A percentile compares a stretch with the other conserved stretches of the same genome.
phyloP scores from a whole-genome alignment of 1,139 yeast species.

The Blastobotrys apis region DNA sequence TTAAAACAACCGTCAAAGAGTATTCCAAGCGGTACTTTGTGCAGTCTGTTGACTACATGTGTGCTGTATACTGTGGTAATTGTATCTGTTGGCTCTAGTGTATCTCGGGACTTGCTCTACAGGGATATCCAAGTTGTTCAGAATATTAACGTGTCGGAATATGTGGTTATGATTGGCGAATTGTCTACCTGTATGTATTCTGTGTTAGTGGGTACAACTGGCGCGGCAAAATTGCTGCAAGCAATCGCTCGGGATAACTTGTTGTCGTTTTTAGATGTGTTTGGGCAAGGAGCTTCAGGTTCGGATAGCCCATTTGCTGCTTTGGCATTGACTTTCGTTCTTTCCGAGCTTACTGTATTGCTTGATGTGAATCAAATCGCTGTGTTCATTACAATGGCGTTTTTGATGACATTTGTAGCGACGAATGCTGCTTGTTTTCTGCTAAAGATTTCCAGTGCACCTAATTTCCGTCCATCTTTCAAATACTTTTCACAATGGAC shows the following conservation, averaged over 20 bases:
- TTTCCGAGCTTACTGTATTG: slow-evolving; percentile 78
- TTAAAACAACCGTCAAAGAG: slow-evolving; percentile 76
- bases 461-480: slow-evolving; percentile 93
- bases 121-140: slow-evolving; percentile 81
- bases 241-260: slow-evolving; percentile 88
- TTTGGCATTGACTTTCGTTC: slow-evolving; percentile 67
- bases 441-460: slow-evolving; percentile 85
- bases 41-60: slow-evolving; percentile 76
- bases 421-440: slow-evolving; percentile 90
- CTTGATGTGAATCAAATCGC: slow-evolving; percentile 94
- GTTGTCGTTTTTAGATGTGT: slow-evolving; percentile 65
- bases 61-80: slow-evolving; percentile 70
- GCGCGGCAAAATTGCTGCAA: slow-evolving; percentile 84
- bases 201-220: slow-evolving; percentile 89
- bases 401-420: slow-evolving; percentile 88
- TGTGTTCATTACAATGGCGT: slow-evolving; percentile 93
- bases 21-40: slow-evolving; percentile 84
- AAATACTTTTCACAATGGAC: slow-evolving; percentile 77
- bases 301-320: slow-evolving; percentile 53
- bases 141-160: slow-evolving; percentile 64
- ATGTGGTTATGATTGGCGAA: slow-evolving; percentile 76
- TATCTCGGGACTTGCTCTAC: slow-evolving; percentile 72
- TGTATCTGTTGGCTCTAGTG: slow-evolving; percentile 68
- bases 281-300: slow-evolving; percentile 45
- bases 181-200: slow-evolving; percentile 85